Evolutionary conservation across 2,329 filamentous ascomycete genomes (phyloP).

Genomic region (Helminthosporium solani): DNA sequence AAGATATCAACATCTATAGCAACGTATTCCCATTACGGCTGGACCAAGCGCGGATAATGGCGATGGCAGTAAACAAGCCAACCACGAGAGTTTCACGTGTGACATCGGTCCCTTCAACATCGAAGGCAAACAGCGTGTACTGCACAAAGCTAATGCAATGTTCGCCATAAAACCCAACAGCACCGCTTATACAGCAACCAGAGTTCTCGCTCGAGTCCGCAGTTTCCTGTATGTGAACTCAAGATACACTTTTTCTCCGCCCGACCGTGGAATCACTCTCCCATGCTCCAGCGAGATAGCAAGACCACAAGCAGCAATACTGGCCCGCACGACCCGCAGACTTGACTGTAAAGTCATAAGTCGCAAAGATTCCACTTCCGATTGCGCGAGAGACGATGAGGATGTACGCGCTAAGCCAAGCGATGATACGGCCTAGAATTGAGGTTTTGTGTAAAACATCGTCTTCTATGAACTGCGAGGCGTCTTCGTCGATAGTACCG

Average conservation of each 20-base stretch:
- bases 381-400: constrained; percentile 69
- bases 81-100: constrained; percentile 55
- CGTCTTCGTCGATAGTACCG: constrained; percentile 22
- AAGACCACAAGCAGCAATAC: constrained; percentile 62
- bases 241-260: constrained; percentile 68
- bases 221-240: constrained; percentile 67
- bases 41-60: constrained; percentile 41
- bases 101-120: constrained; percentile 52
- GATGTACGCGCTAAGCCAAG: constrained; percentile 65
- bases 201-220: constrained; percentile 62
- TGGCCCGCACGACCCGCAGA: constrained; percentile 65
- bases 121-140: constrained; percentile 62
- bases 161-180: constrained; percentile 67
- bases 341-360: constrained; percentile 66
- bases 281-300: constrained; percentile 67
- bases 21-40: no score
- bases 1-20: no score
- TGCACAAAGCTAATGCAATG: constrained; percentile 68
- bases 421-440: constrained; percentile 59
- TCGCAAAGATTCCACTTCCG: constrained; percentile 71
- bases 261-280: constrained; percentile 68
- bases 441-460: constrained; percentile 62
- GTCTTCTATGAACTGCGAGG: constrained; percentile 51
- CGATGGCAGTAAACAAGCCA: constrained; percentile 41
- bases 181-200: constrained; percentile 64